phyloP scores from a whole-genome alignment of 306 rosid genomes.

The Morella rubra region DNA sequence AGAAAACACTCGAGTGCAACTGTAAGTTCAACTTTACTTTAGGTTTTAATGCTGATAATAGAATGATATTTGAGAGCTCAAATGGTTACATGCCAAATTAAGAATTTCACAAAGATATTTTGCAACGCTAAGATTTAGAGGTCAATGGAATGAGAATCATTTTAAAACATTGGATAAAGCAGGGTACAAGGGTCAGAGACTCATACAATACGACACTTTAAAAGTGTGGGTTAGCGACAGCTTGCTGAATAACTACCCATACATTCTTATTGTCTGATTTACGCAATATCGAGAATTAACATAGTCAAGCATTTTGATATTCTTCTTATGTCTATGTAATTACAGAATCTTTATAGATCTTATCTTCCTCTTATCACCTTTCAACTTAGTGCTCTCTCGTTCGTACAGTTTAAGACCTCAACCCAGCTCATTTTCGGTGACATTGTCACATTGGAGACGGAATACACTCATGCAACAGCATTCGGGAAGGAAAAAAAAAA shows the following conservation, averaged over 20 bases:
- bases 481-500: not conserved
- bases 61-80: not conserved
- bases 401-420: not conserved
- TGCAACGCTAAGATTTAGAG: not conserved
- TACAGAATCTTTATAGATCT: not conserved
- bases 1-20: not conserved
- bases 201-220: not conserved
- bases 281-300: not conserved
- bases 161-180: too few relatives aligned
- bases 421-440: not conserved
- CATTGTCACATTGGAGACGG: not conserved
- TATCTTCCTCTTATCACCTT: not conserved
- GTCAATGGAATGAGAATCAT: not conserved
- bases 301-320: not conserved
- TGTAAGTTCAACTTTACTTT: not conserved
- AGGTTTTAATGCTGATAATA: not conserved
- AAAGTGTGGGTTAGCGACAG: not conserved
- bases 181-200: too few relatives aligned
- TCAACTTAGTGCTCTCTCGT: not conserved
- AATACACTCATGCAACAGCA: not conserved
- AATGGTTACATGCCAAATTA: not conserved
- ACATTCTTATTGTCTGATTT: not conserved
- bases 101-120: too few relatives aligned
- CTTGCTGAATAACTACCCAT: not conserved
- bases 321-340: not conserved